phyloP scores from a whole-genome alignment of 495 filamentous ascomycete species.

The Hypoxylon cercidicola region DNA sequence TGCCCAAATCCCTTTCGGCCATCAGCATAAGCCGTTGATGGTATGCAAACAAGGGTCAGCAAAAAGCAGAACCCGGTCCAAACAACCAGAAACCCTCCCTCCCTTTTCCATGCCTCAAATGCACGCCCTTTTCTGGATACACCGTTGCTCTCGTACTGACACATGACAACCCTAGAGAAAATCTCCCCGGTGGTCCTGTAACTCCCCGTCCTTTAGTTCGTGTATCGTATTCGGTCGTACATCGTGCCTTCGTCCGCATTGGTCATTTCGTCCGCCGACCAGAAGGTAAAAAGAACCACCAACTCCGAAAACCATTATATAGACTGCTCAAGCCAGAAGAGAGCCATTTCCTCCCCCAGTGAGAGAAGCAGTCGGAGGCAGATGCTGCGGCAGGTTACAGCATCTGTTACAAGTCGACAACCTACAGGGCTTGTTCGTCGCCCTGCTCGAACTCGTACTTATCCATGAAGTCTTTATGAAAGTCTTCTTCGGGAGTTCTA shows the following conservation, averaged over 20 bases:
- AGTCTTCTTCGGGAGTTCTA: constrained; percentile 68
- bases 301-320: constrained; percentile 33
- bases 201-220: constrained; percentile 17
- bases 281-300: constrained; percentile 14
- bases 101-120: constrained; percentile 28
- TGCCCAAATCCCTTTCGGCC: neutral
- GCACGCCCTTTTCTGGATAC: constrained; percentile 9
- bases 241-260: constrained; percentile 22
- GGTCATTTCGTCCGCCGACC: constrained; percentile 4
- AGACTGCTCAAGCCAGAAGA: constrained; percentile 6
- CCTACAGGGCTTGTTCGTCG: constrained; percentile 19
- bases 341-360: neutral
- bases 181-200: too few species aligned
- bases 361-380: neutral
- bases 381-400: neutral
- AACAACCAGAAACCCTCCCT: neutral
- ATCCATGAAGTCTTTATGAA: constrained; percentile 49
- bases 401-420: constrained; percentile 8
- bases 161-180: too few species aligned
- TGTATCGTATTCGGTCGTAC: constrained; percentile 41
- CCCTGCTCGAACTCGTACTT: constrained; percentile 59
- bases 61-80: too few species aligned
- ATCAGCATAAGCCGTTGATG: neutral
- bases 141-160: too few species aligned
- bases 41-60: neutral